These are phyloP conservation scores for Closterium sp. DNA, from an alignment of 139 green algal species.

Conservation along the genomic window DNA sequence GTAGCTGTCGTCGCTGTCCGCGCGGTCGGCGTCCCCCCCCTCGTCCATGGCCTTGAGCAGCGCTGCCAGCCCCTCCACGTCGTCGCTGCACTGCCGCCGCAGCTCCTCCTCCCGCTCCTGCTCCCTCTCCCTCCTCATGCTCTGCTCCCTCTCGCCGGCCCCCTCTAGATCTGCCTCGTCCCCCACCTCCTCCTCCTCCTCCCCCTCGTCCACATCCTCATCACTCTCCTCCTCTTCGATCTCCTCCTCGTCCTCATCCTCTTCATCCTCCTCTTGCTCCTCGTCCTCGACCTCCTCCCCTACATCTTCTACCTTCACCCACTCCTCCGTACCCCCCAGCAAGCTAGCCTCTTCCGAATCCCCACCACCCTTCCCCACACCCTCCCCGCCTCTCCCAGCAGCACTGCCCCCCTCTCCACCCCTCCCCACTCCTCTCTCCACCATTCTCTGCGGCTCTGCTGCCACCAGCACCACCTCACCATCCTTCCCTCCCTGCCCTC, in stretches of 20 bases:
- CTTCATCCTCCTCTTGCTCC: neutral
- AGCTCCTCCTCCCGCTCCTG: slow-evolving; percentile 12
- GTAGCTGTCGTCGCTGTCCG: neutral
- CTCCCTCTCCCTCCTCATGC: slow-evolving; percentile 9
- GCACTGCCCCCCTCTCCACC: neutral
- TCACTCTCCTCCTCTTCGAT: neutral
- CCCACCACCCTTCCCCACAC: neutral
- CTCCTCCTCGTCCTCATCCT: no score
- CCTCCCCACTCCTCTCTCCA: neutral
- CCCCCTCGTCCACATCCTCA: neutral
- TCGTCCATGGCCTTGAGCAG: slow-evolving; percentile 25
- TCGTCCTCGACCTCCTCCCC: neutral
- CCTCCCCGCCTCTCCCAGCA: neutral
- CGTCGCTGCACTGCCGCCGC: neutral
- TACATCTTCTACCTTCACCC: neutral
- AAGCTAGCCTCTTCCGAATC: neutral
- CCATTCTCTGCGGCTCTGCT: neutral
- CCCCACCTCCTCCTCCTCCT: neutral
- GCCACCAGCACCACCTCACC: neutral
- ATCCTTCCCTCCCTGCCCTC: neutral
- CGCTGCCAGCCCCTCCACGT: slow-evolving; percentile 11
- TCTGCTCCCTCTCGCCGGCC: neutral
- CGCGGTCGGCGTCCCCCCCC: neutral
- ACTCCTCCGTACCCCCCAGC: neutral
- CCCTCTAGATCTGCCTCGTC: neutral